Conservation (phyloP, 192 early-diverging fungal genomes). For the Linnemannia elongata region DNA sequence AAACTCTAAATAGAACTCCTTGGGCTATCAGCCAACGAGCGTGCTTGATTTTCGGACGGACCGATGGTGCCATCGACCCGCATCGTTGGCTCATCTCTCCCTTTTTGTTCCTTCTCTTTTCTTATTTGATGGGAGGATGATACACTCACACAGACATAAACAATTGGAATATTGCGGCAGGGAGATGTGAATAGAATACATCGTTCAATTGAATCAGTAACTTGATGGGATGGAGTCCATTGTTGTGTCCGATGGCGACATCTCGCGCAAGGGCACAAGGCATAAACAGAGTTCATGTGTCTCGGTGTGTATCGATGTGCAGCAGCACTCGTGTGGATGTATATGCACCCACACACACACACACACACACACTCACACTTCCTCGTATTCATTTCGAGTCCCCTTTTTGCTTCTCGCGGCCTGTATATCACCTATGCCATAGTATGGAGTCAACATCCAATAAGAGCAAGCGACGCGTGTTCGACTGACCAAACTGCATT, state of each 20-base stretch:
- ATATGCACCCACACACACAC: too few relatives aligned
- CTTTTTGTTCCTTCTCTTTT: neutral
- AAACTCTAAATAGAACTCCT: neutral
- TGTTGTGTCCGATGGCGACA: neutral
- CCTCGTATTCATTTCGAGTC: neutral
- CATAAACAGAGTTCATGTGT: neutral
- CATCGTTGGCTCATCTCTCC: conserved; percentile 13
- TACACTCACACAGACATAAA: neutral
- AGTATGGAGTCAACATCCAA: too few relatives aligned
- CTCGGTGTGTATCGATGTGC: neutral
- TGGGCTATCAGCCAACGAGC: neutral
- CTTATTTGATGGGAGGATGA: too few relatives aligned
- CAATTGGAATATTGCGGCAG: neutral
- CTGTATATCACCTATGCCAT: too few relatives aligned
- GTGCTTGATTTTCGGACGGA: neutral
- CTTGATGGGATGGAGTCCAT: neutral
- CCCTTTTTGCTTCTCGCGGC: neutral
- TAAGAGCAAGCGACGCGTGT: neutral
- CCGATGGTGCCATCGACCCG: conserved; percentile 12
- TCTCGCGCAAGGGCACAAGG: conserved; percentile 1
- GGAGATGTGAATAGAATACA: neutral
- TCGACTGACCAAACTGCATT: neutral
- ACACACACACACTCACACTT: too few relatives aligned
- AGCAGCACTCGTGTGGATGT: too few relatives aligned
- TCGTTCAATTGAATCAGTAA: neutral